Evolutionary conservation across 495 filamentous ascomycete species (phyloP).

Genomic region (Achaetomiella virescens): DNA sequence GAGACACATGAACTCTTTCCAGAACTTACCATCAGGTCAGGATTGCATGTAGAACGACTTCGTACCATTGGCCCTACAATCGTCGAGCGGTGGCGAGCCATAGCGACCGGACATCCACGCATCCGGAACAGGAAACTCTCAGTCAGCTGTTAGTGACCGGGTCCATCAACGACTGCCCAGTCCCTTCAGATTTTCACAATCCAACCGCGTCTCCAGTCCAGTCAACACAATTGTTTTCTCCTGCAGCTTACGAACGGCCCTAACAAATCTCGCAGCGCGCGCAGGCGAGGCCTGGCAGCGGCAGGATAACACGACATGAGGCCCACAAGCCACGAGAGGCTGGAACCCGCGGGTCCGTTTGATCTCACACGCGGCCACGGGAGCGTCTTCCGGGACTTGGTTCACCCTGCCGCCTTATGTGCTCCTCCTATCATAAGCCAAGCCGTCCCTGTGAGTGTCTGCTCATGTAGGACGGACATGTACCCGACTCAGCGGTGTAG

Average conservation of each 20-base stretch:
- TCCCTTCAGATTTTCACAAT: not conserved
- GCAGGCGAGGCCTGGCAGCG: not conserved
- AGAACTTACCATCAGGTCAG: too few species aligned
- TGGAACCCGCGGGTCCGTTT: not conserved
- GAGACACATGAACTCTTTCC: too few species aligned
- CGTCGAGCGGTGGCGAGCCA: not conserved
- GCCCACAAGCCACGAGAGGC: not conserved
- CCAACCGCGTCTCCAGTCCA: not conserved
- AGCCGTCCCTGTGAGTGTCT: too few species aligned
- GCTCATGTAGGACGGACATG: not conserved
- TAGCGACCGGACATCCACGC: not conserved
- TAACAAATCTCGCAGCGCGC: not conserved
- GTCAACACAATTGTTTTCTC: not conserved
- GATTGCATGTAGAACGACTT: too few species aligned
- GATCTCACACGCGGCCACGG: conserved; percentile 1
- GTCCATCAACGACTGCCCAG: not conserved
- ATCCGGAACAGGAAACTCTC: conserved; percentile 6
- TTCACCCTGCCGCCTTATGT: not conserved
- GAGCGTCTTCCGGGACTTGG: conserved; percentile 7
- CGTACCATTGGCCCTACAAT: not conserved
- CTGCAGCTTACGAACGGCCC: too few species aligned
- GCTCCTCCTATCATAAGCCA: not conserved
- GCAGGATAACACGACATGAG: not conserved
- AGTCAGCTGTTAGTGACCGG: not conserved
- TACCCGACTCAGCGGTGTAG: not conserved